These are phyloP conservation scores for Chrysopogon serrulatus DNA, from an alignment of 176 grass and related monocot genomes.

Conservation along the genomic window DNA sequence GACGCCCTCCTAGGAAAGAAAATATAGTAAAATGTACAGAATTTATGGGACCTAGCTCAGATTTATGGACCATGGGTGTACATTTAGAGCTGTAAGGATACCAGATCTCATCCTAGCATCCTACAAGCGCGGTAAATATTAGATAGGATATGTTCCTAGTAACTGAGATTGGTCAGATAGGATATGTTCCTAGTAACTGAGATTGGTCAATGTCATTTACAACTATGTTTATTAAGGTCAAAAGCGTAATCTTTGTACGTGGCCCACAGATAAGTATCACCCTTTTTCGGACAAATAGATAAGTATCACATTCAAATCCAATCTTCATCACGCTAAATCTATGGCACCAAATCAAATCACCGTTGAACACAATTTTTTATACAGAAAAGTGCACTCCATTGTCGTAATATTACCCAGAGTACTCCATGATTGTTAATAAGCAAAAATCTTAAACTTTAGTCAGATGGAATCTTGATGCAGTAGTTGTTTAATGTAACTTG, in stretches of 20 bases:
- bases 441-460: background rate
- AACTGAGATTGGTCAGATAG: background rate
- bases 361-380: background rate
- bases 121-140: background rate
- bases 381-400: background rate
- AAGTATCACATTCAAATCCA: background rate
- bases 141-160: constrained; percentile 1
- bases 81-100: background rate
- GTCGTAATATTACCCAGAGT: background rate
- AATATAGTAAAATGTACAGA: background rate
- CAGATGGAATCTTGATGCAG: background rate
- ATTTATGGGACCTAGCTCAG: background rate
- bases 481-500: background rate
- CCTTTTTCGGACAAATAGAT: too few species aligned
- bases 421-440: background rate
- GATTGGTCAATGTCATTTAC: background rate
- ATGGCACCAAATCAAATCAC: background rate
- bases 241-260: background rate
- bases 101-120: background rate
- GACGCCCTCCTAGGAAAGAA: background rate
- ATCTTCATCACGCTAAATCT: background rate
- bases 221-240: background rate
- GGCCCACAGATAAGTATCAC: background rate
- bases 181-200: too few species aligned
- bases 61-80: background rate